Evolutionary conservation across 2,329 filamentous ascomycete species (phyloP), one percentile per base, ranked within the genome.

Genomic region (Trichothecium roseum): DNA sequence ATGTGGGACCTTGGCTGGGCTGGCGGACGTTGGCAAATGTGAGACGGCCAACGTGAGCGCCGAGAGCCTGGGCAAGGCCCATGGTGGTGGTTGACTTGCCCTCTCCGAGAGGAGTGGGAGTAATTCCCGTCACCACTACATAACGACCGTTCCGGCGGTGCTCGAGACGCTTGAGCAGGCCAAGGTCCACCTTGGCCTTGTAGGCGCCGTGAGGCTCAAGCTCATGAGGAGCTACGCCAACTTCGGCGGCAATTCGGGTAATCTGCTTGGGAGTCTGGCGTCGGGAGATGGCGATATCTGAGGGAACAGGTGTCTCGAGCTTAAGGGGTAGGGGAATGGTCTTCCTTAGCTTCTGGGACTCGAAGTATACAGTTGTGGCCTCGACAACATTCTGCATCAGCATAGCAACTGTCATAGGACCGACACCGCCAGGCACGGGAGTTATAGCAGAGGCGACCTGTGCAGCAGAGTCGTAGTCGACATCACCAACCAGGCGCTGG

Each of bases 401-500:
- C 91, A 98, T 98, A 40, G 91, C 91, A 43, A 98, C 88, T 3
- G 91, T 98, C 91, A 98, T 98, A 34, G 91, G 91, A 0, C 91
- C 91, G 40, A 98, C 91, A 58, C 91, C 91, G 38, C 91, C 91
- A 2, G 91, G 91, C 3, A 98, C 91, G 1, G 91, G 91, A 3
- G 91, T 98, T 52, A 98, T 95, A 51, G 84, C 75, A 3, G 88
- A 94, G 15, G 88, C 91, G 29, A 95, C 83, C 54, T 93, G 70
- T 13, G 72, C 72, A 13, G 89, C 89, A 30, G 83, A 78, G 35
- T 87, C 86, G 49, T 79, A 96, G 51, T 98, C 87, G 29, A 98
- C 91, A 56, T 98, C 91, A 40, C 91, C 91, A 6, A 96, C 89
- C 16, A 98, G 74, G 45, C 88, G 78, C 57, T 91, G 77, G 24